A percentile compares a stretch with the other conserved stretches of the same genome.
Conservation (phyloP, 371 early-diverging fungal species). For the Mucor velutinosus region DNA sequence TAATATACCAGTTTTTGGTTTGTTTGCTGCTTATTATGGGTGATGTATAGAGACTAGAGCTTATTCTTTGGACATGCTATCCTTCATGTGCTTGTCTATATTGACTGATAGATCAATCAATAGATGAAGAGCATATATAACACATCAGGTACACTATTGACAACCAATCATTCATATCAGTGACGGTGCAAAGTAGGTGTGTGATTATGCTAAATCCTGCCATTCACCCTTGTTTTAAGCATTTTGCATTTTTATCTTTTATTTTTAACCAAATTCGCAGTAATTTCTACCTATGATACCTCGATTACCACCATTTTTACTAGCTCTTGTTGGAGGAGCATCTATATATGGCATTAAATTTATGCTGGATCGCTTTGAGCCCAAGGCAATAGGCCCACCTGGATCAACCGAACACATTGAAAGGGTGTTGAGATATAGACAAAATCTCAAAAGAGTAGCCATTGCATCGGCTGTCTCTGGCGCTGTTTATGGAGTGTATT, state of each 20-base stretch:
- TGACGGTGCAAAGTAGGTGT: neutral
- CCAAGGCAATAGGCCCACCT: conserved; percentile 43
- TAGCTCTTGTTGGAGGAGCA: conserved; percentile 42
- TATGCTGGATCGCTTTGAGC: conserved; percentile 37
- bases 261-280: neutral
- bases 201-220: neutral
- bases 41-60: neutral
- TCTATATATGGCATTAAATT: conserved; percentile 44
- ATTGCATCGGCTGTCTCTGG: conserved; percentile 29
- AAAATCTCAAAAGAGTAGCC: conserved; percentile 25
- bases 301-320: conserved; percentile 43
- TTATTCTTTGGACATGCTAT: neutral
- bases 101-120: no score
- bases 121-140: neutral
- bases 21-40: neutral
- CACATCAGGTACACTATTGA: neutral
- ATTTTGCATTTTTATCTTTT: neutral
- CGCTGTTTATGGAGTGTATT: conserved; percentile 28
- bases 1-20: neutral
- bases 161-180: neutral
- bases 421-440: conserved; percentile 21
- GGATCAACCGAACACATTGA: conserved; percentile 39
- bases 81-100: neutral
- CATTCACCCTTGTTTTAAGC: neutral
- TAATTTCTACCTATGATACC: conserved; percentile 37